These are phyloP conservation scores for Volvox reticuliferus DNA, from an alignment of 139 green algal species.

Conservation along the genomic window DNA sequence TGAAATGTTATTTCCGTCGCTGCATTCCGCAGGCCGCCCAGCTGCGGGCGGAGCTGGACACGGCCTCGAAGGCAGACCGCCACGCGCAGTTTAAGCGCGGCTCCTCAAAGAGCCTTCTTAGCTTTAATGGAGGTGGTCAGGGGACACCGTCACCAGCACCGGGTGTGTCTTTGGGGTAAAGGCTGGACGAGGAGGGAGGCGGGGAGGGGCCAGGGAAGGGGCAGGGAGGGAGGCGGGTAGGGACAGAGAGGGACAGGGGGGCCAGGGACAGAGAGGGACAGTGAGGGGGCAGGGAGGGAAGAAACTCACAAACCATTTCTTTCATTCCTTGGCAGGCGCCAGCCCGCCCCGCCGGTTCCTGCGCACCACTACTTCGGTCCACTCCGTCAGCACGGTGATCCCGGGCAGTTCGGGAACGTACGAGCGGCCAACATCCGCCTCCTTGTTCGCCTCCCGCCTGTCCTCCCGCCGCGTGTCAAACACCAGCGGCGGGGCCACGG, in stretches of 20 bases:
- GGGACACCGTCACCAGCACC: not conserved
- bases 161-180: not conserved
- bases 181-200: too few species aligned
- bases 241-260: not conserved
- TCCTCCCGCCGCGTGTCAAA: conserved; percentile 32
- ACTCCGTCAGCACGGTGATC: not conserved
- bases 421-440: conserved; percentile 13
- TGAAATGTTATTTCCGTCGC: too few species aligned
- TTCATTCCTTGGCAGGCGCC: not conserved
- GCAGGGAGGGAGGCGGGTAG: not conserved
- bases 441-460: not conserved
- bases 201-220: too few species aligned
- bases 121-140: too few species aligned
- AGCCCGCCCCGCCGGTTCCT: not conserved
- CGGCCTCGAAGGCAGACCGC: not conserved
- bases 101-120: not conserved
- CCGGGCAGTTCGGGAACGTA: not conserved
- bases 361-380: not conserved
- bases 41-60: conserved; percentile 33
- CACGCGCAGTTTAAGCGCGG: conserved; percentile 35
- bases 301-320: too few species aligned
- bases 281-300: too few species aligned
- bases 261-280: not conserved
- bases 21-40: conserved; percentile 29
- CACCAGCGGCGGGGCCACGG: conserved; percentile 19